These are phyloP conservation scores for Kodamaea arcana DNA, from an alignment of 1,139 yeast species.

Conservation along the genomic window DNA sequence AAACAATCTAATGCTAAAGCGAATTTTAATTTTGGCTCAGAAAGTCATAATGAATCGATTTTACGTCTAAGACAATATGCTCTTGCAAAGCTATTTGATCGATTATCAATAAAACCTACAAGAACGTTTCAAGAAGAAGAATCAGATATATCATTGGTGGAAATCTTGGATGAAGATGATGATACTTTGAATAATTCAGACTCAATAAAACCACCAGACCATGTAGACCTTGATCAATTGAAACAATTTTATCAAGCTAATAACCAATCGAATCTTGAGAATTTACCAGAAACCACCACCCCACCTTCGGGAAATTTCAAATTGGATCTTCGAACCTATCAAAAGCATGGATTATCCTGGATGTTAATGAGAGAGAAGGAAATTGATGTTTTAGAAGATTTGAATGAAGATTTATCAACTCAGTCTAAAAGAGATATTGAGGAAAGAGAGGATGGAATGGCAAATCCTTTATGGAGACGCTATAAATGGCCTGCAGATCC, in stretches of 20 bases:
- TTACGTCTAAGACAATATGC: slow-evolving; percentile 56
- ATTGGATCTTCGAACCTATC: slow-evolving; percentile 62
- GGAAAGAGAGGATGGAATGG: slow-evolving; percentile 44
- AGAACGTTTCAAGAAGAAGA: slow-evolving; percentile 7
- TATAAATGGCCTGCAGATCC: slow-evolving; percentile 66
- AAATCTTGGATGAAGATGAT: slow-evolving; percentile 9
- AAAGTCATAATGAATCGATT: slow-evolving; percentile 52
- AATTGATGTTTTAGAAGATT: slow-evolving; percentile 32
- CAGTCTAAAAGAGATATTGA: slow-evolving; percentile 25
- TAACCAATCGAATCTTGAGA: slow-evolving; percentile 47
- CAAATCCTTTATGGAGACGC: slow-evolving; percentile 86
- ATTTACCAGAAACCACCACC: slow-evolving; percentile 55
- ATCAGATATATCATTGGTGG: slow-evolving; percentile 3
- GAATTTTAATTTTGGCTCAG: slow-evolving; percentile 31
- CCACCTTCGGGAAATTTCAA: slow-evolving; percentile 58
- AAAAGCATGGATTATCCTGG: slow-evolving; percentile 80
- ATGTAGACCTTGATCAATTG: slow-evolving; percentile 66
- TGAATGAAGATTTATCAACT: slow-evolving; percentile 25
- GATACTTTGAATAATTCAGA: no score
- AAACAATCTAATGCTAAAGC: no score
- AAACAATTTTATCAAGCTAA: slow-evolving; percentile 70
- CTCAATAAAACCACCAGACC: slow-evolving; percentile 29
- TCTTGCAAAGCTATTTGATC: slow-evolving; percentile 52
- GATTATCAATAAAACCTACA: slow-evolving; percentile 24
- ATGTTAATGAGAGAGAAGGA: slow-evolving; percentile 67